Conservation (phyloP, 768 basidiomycete species). For the Boletus sp. region DNA sequence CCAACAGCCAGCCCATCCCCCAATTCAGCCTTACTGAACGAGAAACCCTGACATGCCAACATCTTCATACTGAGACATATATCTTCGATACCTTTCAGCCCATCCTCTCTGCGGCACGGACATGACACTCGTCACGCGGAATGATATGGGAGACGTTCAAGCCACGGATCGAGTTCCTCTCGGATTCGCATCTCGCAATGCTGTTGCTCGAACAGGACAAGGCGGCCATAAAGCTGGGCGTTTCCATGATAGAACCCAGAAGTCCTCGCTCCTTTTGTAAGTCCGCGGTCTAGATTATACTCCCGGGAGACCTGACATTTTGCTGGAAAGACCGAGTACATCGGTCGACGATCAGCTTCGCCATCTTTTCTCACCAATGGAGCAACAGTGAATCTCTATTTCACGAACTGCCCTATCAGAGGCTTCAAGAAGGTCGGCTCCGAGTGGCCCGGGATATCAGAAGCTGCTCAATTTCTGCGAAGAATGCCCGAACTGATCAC, state of each 20-base stretch:
- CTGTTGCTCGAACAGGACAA: conserved; percentile 25
- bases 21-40: conserved; percentile 23
- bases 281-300: neutral
- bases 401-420: conserved; percentile 21
- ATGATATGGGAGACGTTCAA: conserved; percentile 22
- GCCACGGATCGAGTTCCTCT: conserved; percentile 18
- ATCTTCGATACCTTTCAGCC: conserved; percentile 25
- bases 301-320: neutral
- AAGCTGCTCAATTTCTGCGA: conserved; percentile 28
- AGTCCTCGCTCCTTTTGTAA: conserved; percentile 20
- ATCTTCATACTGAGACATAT: conserved; percentile 20
- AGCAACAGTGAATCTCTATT: conserved; percentile 22
- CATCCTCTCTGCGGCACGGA: conserved; percentile 23
- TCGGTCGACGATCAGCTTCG: conserved; percentile 24
- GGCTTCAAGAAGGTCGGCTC: conserved; percentile 12
- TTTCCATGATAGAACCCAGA: conserved; percentile 23
- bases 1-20: conserved; percentile 10
- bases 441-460: conserved; percentile 22
- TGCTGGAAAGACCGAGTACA: conserved; percentile 13
- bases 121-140: conserved; percentile 22
- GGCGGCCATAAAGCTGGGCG: conserved; percentile 19
- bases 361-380: conserved; percentile 30
- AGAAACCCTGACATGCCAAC: conserved; percentile 19
- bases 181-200: conserved; percentile 23
- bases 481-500: conserved; percentile 25